Conservation (phyloP, 73 alveolate species). For the Blepharisma japonicum region DNA sequence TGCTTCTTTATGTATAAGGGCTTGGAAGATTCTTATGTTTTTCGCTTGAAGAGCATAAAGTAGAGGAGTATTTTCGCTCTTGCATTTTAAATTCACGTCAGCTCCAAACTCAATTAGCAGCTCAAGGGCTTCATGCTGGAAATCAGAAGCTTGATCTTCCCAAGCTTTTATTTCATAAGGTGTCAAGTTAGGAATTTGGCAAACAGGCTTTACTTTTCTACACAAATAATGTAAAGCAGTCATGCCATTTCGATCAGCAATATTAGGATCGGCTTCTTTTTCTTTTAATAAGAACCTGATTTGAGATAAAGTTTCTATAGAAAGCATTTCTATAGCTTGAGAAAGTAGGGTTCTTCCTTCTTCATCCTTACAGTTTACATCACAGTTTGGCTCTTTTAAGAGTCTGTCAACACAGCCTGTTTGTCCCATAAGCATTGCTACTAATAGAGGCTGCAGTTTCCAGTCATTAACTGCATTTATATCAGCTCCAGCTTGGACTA, state of each 20-base stretch:
- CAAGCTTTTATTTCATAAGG: background rate
- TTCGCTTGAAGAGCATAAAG: constrained; percentile 48
- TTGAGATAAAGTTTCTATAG: constrained; percentile 67
- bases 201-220: constrained; percentile 43
- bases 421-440: constrained; percentile 91
- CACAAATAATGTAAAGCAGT: constrained; percentile 79
- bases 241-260: constrained; percentile 81
- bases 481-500: constrained; percentile 90
- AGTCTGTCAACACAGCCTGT: constrained; percentile 80
- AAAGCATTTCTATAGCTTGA: constrained; percentile 63
- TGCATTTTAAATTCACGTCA: constrained; percentile 60
- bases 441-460: constrained; percentile 89
- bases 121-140: constrained; percentile 42
- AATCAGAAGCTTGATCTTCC: background rate
- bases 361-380: constrained; percentile 93
- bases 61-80: constrained; percentile 70
- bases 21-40: constrained; percentile 39
- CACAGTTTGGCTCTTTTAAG: constrained; percentile 67
- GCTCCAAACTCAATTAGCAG: constrained; percentile 62
- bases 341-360: constrained; percentile 88
- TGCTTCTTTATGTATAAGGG: constrained; percentile 31
- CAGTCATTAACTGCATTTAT: constrained; percentile 89
- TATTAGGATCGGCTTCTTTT: constrained; percentile 89
- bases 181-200: background rate
- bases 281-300: constrained; percentile 69